phyloP scores from a whole-genome alignment of 176 grass and related monocot species.

The Raddia guianensis region DNA sequence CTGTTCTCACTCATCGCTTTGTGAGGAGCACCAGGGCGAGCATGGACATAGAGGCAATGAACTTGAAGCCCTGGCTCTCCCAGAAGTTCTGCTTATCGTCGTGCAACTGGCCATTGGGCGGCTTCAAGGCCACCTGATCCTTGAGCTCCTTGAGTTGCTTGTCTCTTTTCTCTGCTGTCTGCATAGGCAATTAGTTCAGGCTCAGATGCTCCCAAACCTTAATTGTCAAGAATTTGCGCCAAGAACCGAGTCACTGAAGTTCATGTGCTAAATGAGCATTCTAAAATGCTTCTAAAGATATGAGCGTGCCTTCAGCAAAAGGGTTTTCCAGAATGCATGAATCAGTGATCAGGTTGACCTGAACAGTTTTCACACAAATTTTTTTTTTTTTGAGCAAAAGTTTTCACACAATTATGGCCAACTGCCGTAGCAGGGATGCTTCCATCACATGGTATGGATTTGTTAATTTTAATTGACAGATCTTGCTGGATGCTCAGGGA shows the following conservation, averaged over 20 bases:
- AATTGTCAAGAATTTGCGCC: not conserved
- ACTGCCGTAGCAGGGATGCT: slow-evolving; percentile 22
- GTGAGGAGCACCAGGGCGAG: slow-evolving; percentile 62
- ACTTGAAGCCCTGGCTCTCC: slow-evolving; percentile 82
- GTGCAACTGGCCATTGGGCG: slow-evolving; percentile 7
- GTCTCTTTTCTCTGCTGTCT: slow-evolving; percentile 88
- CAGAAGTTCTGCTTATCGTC: slow-evolving; percentile 65
- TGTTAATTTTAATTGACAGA: slow-evolving; percentile 40
- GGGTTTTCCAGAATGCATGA: not conserved
- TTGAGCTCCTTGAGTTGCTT: slow-evolving; percentile 85
- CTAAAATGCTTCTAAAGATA: not conserved
- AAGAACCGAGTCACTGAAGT: not conserved
- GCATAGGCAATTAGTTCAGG: slow-evolving; percentile 21
- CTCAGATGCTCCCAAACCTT: not conserved
- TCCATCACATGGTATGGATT: slow-evolving; percentile 40
- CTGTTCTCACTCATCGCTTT: slow-evolving; percentile 54
- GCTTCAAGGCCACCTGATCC: slow-evolving; percentile 68
- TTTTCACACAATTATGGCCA: slow-evolving; percentile 29
- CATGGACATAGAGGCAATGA: slow-evolving; percentile 80
- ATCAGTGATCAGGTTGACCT: slow-evolving; percentile 28
- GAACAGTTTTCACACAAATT: slow-evolving; percentile 13
- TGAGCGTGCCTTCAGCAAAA: not conserved
- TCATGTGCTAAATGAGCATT: not conserved
- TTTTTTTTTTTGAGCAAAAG: no score
- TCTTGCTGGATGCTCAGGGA: not conserved